Evolutionary conservation across 2,329 filamentous ascomycete genomes (phyloP), one percentile per base, ranked within the genome.

Genomic region (Diaporthe eres): DNA sequence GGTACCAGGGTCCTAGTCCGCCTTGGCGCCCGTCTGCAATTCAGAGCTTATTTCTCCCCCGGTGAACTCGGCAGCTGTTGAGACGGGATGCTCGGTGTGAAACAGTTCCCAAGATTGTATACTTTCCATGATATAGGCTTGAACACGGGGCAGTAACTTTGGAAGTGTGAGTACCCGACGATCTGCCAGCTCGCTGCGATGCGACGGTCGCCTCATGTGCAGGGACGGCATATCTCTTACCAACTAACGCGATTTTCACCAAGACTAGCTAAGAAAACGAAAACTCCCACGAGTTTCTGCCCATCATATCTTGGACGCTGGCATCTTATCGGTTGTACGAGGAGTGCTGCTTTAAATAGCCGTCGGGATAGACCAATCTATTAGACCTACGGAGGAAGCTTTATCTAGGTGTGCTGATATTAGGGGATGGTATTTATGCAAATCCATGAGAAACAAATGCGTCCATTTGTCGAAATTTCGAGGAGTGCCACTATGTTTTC

Each of bases 31-130:
- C 25, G 25, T 65, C n/a, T 67, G 44, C 19, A 47, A 34, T 68
- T 4, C 31, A 39, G 63, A 68, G 63, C 63, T 68, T 68, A 68
- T 39, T 67, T n/a, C 31, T 34, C 63, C 63, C 63, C 28, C 42
- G 19, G 28, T n/a, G 28, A 51, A 67, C 44, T 37, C 28, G 63
- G 19, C 44, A 67, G 28, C 63, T 10, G 28, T 51, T 34, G 63
- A 37, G 42, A 51, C 44, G 28, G 42, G 31, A 49, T 67, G 61
- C 34, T 15, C 61, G 42, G 61, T 12, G 28, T 67, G 61, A 67
- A 67, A 51, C 61, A 37, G 61, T 67, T 22, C 7, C 61, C 61
- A 49, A 65, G 42, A 47, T 22, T 34, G 17, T 49, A 15, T 65
- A 34, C 8, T 44, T 31, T 4, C 22, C 42, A 37, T 17, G 22